These are phyloP conservation scores for Candolleomyces aberdarensis DNA, from an alignment of 768 basidiomycete species.

Conservation along the genomic window DNA sequence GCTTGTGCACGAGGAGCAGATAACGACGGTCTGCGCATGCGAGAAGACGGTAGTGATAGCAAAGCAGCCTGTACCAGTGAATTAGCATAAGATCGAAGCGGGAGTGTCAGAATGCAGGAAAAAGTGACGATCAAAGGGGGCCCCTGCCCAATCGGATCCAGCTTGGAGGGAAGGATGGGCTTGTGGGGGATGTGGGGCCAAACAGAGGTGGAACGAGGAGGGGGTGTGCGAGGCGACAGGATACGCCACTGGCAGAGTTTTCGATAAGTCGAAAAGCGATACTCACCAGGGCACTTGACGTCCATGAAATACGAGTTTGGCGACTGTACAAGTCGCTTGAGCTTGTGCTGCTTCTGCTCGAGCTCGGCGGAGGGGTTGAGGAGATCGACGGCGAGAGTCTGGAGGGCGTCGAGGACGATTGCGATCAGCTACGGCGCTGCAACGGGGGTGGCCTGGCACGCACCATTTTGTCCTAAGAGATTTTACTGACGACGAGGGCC, in stretches of 20 bases:
- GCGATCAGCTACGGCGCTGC: not conserved
- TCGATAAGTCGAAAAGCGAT: not conserved
- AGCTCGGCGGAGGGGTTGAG: constrained; percentile 90
- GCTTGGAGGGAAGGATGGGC: not conserved
- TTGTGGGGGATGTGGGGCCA: not conserved
- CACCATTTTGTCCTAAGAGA: constrained; percentile 31
- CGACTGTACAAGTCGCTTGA: constrained; percentile 97
- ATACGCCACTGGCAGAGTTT: not conserved
- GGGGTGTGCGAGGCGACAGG: not conserved
- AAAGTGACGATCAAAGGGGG: not conserved
- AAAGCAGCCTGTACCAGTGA: constrained; percentile 71
- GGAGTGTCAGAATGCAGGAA: not conserved
- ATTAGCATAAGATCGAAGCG: not conserved
- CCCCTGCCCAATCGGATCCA: too few relatives aligned
- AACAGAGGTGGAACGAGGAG: not conserved
- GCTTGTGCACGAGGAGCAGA: constrained; percentile 89
- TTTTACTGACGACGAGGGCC: constrained; percentile 13
- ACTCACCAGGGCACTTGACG: constrained; percentile 94
- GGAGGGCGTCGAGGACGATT: not conserved
- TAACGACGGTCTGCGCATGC: constrained; percentile 96
- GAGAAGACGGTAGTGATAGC: constrained; percentile 98
- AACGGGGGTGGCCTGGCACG: constrained; percentile 6
- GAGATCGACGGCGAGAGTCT: constrained; percentile 98
- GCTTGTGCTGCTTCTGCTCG: constrained; percentile 93
- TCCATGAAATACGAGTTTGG: constrained; percentile 99